Base-by-base conservation (phyloP, 1,284 basidiomycete genomes). In the Mycena sp. region DNA sequence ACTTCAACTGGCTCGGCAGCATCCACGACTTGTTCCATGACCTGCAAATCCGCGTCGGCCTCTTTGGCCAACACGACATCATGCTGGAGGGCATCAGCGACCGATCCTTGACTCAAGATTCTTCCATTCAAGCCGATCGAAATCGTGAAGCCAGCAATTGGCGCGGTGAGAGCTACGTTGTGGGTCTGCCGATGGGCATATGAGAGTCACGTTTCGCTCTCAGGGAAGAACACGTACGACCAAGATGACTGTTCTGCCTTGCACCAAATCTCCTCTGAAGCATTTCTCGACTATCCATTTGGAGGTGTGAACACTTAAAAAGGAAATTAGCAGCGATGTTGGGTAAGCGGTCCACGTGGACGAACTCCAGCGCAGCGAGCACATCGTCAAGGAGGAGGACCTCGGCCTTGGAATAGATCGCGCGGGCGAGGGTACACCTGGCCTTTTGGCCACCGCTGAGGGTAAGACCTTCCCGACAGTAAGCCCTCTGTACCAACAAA, bases 391-490 rank as follows among this genome's bases (percentile, higher is more conserved):
- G 76, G 1, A 90, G 76, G 4, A 90, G 65, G 44, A 87, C 81
- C 16, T 81, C 77, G 0, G 87, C 82, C 29, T 72, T 73, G 25
- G 83, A 83, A 73, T 89, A 89, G 3, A 89, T 80, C 0, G 87
- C 87, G 21, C 88, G 78, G 1, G 88, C 88, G 1, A 90, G 76
- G 0, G 86, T 86, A 52, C 89, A 78, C 14, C 87, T 78, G 23
- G 87, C 87, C 70, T 92, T 92, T 70, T 93, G 91, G 6, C 91
- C 91, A 48, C 91, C 91, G 44, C 86, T 65, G 55, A 69, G 41
- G 70, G 77, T 69, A 38, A 83, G 77, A 21, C 70, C 67, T 61
- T 29, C 4, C 3, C 7, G 16, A 2, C 5, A 16, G 12, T 41
- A 26, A 48, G 14, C 2, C 16, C 19, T 10, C 48, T 3, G n/a